Evolutionary conservation across 2,329 filamentous ascomycete species (phyloP).

Genomic region (Graphium sp.): DNA sequence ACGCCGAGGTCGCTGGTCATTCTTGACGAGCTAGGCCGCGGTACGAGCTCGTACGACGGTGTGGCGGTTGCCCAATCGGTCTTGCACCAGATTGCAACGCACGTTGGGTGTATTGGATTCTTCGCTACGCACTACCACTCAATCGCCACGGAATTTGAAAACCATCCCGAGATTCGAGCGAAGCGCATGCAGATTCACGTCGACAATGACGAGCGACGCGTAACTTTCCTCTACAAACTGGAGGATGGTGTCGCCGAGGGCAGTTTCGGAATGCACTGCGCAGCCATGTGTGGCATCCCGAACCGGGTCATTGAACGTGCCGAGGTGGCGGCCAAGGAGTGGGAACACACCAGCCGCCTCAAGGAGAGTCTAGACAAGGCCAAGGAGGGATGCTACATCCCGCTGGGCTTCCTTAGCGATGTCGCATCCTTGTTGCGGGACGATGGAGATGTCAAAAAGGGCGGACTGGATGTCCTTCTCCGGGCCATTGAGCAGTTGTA

Average conservation of each 20-base stretch:
- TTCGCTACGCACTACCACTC: constrained; percentile 98
- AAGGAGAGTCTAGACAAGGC: constrained; percentile 77
- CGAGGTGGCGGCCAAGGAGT: constrained; percentile 74
- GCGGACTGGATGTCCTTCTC: constrained; percentile 40
- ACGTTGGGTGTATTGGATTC: constrained; percentile 87
- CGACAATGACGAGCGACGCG: constrained; percentile 63
- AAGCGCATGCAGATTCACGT: constrained; percentile 92
- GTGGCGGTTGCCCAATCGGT: constrained; percentile 94
- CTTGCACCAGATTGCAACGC: constrained; percentile 85
- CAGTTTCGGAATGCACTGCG: constrained; percentile 98
- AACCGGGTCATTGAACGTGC: constrained; percentile 68
- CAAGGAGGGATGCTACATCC: constrained; percentile 64
- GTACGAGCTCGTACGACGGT: constrained; percentile 89
- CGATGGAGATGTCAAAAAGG: constrained; percentile 26
- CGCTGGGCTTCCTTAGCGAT: constrained; percentile 76
- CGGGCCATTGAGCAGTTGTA: constrained; percentile 42
- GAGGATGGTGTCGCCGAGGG: constrained; percentile 90
- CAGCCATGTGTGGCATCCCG: constrained; percentile 92
- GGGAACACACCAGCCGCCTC: constrained; percentile 86
- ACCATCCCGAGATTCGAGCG: constrained; percentile 72
- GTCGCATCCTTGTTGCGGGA: constrained; percentile 60
- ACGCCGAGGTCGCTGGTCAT: constrained; percentile 91
- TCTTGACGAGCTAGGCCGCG: constrained; percentile 86
- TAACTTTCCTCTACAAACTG: constrained; percentile 93
- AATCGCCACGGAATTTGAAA: constrained; percentile 75